phyloP scores from a whole-genome alignment of 441 rosid genomes.

The Adansonia rubrostipa region DNA sequence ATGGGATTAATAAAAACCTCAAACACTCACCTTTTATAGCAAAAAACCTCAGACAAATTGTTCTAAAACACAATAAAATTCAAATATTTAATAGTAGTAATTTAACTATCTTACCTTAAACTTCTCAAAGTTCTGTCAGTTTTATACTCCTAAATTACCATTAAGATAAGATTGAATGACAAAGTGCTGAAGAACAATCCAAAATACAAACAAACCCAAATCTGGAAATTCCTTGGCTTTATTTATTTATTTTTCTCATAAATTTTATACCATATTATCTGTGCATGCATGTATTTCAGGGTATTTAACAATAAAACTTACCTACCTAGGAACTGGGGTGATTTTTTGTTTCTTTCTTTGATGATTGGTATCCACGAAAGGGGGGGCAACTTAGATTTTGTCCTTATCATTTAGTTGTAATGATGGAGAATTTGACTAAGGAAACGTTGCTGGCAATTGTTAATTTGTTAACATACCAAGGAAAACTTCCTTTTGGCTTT shows the following conservation, averaged over 20 bases:
- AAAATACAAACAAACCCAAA: conserved; percentile 17
- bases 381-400: background rate
- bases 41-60: too few species aligned
- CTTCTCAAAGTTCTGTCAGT: background rate
- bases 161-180: background rate
- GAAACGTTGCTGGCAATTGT: background rate
- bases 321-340: background rate
- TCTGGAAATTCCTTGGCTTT: background rate
- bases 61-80: too few species aligned
- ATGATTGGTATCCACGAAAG: background rate
- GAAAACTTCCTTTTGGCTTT: background rate
- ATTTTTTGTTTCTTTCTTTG: background rate
- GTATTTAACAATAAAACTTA: background rate
- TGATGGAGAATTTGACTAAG: background rate
- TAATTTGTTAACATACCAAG: too few species aligned
- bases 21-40: too few species aligned
- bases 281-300: background rate
- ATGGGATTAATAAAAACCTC: too few species aligned
- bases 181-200: background rate
- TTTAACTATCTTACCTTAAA: background rate
- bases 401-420: background rate
- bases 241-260: too few species aligned
- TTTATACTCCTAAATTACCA: background rate
- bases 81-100: background rate
- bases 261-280: too few species aligned